Conservation (phyloP, 371 early-diverging fungal species). For the Lichtheimia corymbifera region DNA sequence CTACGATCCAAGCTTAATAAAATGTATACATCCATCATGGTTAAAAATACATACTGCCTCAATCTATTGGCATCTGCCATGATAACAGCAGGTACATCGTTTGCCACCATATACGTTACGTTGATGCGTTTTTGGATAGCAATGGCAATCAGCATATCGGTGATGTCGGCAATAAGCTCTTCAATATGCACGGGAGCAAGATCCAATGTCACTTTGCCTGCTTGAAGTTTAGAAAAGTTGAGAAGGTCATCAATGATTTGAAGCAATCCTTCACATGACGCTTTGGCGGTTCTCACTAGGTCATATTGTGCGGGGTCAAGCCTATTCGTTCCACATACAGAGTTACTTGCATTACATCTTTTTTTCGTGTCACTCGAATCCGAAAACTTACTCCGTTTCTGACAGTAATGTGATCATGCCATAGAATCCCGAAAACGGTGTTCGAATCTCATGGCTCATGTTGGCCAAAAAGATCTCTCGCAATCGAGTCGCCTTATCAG, state of each 20-base stretch:
- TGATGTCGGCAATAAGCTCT: slow-evolving; percentile 56
- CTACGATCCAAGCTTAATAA: slow-evolving; percentile 2
- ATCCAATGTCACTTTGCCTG: slow-evolving; percentile 61
- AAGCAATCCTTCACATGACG: slow-evolving; percentile 58
- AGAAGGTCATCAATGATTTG: slow-evolving; percentile 65
- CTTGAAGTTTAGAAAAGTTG: slow-evolving; percentile 66
- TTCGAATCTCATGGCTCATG: slow-evolving; percentile 59
- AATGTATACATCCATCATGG: not conserved
- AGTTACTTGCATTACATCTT: too few species aligned
- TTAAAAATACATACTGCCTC: slow-evolving; percentile 27
- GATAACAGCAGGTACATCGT: slow-evolving; percentile 33
- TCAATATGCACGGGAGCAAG: slow-evolving; percentile 48
- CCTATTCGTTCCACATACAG: too few species aligned
- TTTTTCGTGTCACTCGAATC: too few species aligned
- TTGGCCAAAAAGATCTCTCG: slow-evolving; percentile 61
- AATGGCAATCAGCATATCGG: slow-evolving; percentile 55
- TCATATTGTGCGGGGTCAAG: slow-evolving; percentile 58
- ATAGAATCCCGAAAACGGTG: slow-evolving; percentile 62
- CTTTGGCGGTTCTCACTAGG: slow-evolving; percentile 59
- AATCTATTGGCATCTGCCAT: slow-evolving; percentile 53
- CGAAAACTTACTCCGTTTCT: slow-evolving; percentile 34
- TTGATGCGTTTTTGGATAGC: slow-evolving; percentile 54
- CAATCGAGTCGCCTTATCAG: slow-evolving; percentile 39
- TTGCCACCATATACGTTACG: slow-evolving; percentile 41
- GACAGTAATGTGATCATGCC: slow-evolving; percentile 60